A percentile compares a stretch with the other conserved stretches of the same genome.
phyloP scores from a whole-genome alignment of 257 asterid genomes.

The Nicotiana obtusifolia region DNA sequence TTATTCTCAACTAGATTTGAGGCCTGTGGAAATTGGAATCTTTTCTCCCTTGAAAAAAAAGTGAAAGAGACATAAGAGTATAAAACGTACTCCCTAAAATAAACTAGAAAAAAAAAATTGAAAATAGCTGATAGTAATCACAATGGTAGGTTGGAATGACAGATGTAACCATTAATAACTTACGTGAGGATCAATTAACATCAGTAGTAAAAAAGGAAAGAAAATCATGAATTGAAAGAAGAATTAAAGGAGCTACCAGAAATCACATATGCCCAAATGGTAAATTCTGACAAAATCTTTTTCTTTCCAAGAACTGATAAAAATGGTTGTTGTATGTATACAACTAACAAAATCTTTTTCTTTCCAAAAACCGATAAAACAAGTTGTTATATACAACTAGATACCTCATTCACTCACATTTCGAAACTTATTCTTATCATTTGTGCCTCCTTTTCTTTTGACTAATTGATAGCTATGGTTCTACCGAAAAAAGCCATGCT shows the following conservation, averaged over 20 bases:
- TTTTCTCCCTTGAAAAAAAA: too few relatives aligned
- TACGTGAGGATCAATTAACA: background rate
- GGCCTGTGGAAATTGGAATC: too few relatives aligned
- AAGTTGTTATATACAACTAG: background rate
- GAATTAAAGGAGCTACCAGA: background rate
- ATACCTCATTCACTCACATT: background rate
- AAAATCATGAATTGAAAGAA: background rate
- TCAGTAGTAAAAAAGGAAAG: background rate
- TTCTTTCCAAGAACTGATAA: background rate
- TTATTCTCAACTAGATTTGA: too few relatives aligned
- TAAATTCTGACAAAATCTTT: background rate
- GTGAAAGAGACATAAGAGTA: too few relatives aligned
- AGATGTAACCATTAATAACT: background rate
- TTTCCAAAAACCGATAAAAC: background rate
- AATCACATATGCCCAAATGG: background rate
- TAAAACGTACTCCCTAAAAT: background rate
- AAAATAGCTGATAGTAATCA: too few relatives aligned
- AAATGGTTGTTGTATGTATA: background rate
- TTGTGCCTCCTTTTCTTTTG: background rate
- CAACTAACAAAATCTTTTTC: too few relatives aligned
- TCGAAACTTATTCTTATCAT: background rate
- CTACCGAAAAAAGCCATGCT: background rate
- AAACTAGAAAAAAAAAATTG: too few relatives aligned
- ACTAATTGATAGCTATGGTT: slow-evolving; percentile 3
- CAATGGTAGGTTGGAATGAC: background rate